Percentiles rank a stretch among this genome's conserved stretches.
These are phyloP conservation scores for Mycena filopes DNA, from an alignment of 768 basidiomycete genomes.

Conservation along the genomic window DNA sequence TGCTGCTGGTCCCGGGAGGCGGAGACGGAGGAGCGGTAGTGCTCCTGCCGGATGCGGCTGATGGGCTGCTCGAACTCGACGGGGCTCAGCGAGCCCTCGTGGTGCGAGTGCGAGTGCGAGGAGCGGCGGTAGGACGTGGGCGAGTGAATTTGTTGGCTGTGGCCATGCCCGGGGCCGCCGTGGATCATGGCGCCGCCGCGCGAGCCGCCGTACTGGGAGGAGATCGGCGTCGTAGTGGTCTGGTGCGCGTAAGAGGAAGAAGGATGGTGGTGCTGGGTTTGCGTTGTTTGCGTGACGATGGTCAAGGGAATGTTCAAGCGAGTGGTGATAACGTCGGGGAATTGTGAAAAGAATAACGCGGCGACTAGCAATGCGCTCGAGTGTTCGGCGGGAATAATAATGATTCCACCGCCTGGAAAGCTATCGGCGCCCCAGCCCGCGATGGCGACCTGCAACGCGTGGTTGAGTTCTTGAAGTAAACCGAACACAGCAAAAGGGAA, in stretches of 20 bases:
- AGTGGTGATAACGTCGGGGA: slow-evolving; percentile 57
- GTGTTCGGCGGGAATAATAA: slow-evolving; percentile 63
- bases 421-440: slow-evolving; percentile 61
- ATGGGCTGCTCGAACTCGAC: slow-evolving; percentile 31
- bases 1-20: background rate
- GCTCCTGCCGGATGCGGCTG: slow-evolving; percentile 24
- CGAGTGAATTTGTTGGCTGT: slow-evolving; percentile 3
- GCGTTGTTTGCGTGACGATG: slow-evolving; percentile 18
- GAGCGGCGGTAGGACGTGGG: slow-evolving; percentile 17
- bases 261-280: slow-evolving; percentile 19
- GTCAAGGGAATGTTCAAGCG: slow-evolving; percentile 25
- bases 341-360: slow-evolving; percentile 59
- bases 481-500: slow-evolving; percentile 19
- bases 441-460: slow-evolving; percentile 55
- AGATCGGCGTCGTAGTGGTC: slow-evolving; percentile 11
- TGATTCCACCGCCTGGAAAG: slow-evolving; percentile 60
- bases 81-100: slow-evolving; percentile 24
- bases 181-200: too few species aligned
- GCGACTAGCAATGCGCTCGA: slow-evolving; percentile 63
- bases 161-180: too few species aligned
- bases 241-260: slow-evolving; percentile 12
- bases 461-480: slow-evolving; percentile 3
- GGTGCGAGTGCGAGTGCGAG: background rate
- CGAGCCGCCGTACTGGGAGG: slow-evolving; percentile 23
- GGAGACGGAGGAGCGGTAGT: slow-evolving; percentile 18